Conservation (phyloP, 257 asterid genomes). For the Nicotiana attenuata region DNA sequence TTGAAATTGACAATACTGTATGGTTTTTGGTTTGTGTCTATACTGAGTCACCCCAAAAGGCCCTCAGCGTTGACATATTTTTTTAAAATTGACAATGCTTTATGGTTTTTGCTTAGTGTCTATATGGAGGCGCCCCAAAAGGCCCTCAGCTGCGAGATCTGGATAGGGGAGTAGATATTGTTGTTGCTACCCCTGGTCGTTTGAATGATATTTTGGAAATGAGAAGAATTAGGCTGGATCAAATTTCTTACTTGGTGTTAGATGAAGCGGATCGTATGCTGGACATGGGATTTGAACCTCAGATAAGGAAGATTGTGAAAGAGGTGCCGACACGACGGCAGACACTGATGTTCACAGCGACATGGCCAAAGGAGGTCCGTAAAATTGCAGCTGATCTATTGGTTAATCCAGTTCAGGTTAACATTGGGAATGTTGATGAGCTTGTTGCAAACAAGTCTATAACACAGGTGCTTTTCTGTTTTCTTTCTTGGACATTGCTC, state of each 20-base stretch:
- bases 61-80: neutral
- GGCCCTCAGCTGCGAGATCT: conserved; percentile 82
- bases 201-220: conserved; percentile 94
- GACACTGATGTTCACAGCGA: conserved; percentile 96
- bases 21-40: conserved; percentile 48
- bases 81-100: neutral
- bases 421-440: conserved; percentile 88
- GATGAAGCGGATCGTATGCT: conserved; percentile 99
- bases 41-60: conserved; percentile 70
- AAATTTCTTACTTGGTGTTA: conserved; percentile 88
- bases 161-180: conserved; percentile 86
- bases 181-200: conserved; percentile 98
- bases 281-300: conserved; percentile 99
- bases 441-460: conserved; percentile 96
- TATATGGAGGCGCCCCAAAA: conserved; percentile 99
- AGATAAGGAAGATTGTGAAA: conserved; percentile 95
- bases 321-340: conserved; percentile 84
- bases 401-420: conserved; percentile 84
- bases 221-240: conserved; percentile 80
- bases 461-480: conserved; percentile 59
- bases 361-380: conserved; percentile 99
- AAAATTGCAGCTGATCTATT: conserved; percentile 88
- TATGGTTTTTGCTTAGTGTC: conserved; percentile 45
- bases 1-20: neutral
- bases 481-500: conserved; percentile 1